A percentile compares a stretch with the other conserved stretches of the same genome.
phyloP scores from a whole-genome alignment of 306 rosid genomes.

The Amphicarpaea edgeworthii region DNA sequence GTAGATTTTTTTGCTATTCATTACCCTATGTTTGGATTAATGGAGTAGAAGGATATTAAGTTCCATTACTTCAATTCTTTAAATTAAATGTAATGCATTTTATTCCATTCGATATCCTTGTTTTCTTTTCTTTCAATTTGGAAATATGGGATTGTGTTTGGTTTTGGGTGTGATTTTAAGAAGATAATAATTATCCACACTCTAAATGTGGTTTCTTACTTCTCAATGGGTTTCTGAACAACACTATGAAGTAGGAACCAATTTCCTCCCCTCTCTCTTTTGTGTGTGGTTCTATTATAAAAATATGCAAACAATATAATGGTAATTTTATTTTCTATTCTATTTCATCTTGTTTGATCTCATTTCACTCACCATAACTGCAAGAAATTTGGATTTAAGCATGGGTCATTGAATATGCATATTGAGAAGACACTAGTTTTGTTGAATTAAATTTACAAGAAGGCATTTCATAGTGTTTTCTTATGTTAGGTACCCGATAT shows the following conservation, averaged over 20 bases:
- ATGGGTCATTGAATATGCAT: neutral
- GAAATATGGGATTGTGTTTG: neutral
- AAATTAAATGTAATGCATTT: no score
- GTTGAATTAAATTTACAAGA: neutral
- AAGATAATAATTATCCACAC: no score
- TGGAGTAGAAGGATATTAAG: neutral
- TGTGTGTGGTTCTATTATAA: neutral
- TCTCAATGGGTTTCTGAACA: no score
- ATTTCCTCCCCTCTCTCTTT: neutral
- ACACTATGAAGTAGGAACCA: no score
- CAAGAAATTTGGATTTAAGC: neutral
- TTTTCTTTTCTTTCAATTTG: neutral
- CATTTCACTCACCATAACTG: neutral
- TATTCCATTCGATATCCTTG: neutral
- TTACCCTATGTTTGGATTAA: neutral
- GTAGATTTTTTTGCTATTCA: neutral
- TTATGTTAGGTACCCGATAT: slow-evolving; percentile 71
- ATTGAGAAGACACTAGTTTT: slow-evolving; percentile 1
- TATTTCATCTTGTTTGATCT: neutral
- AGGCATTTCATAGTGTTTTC: neutral
- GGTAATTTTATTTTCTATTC: neutral
- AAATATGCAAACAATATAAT: neutral
- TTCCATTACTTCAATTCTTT: no score
- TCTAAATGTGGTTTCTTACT: no score
- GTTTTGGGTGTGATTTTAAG: no score